Percentiles rank a stretch among this genome's conserved stretches.
These are phyloP conservation scores for Grigorovia transvaalensis DNA, from an alignment of 805 yeast genomes.

Conservation along the genomic window DNA sequence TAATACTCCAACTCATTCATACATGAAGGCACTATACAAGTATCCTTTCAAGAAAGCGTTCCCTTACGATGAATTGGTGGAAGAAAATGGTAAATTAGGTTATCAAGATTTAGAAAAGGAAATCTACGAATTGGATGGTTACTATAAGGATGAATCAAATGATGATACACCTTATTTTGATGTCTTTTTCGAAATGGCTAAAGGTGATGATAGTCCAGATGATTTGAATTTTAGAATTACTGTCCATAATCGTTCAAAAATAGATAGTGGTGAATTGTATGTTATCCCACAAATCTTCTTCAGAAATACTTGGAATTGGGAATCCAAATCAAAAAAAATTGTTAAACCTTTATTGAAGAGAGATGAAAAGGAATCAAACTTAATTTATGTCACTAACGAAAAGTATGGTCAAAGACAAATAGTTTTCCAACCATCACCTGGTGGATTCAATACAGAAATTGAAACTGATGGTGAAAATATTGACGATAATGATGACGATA, in stretches of 20 bases:
- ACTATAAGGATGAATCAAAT: constrained; percentile 44
- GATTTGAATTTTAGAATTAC: constrained; percentile 77
- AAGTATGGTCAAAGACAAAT: constrained; percentile 59
- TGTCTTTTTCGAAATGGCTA: constrained; percentile 82
- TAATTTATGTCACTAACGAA: constrained; percentile 53
- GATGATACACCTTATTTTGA: constrained; percentile 69
- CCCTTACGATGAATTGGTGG: constrained; percentile 70
- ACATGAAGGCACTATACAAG: constrained; percentile 84
- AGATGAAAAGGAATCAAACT: constrained; percentile 29
- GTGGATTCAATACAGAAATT: constrained; percentile 33
- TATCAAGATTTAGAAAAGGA: constrained; percentile 71
- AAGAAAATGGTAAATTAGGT: constrained; percentile 54
- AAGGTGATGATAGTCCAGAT: constrained; percentile 69
- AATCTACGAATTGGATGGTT: constrained; percentile 60
- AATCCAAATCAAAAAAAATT: constrained; percentile 27
- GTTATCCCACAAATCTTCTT: constrained; percentile 74
- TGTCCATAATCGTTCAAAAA: constrained; percentile 72
- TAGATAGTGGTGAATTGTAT: constrained; percentile 73
- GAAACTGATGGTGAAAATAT: background rate
- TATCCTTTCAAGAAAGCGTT: constrained; percentile 71
- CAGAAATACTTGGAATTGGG: constrained; percentile 70
- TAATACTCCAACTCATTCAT: constrained; percentile 87
- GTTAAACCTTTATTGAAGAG: constrained; percentile 42
- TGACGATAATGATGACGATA: constrained; percentile 35
- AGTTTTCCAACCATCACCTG: constrained; percentile 82